Evolutionary conservation across 352 stramenopile genomes (phyloP).

Genomic region (Globisporangium camurandrum): DNA sequence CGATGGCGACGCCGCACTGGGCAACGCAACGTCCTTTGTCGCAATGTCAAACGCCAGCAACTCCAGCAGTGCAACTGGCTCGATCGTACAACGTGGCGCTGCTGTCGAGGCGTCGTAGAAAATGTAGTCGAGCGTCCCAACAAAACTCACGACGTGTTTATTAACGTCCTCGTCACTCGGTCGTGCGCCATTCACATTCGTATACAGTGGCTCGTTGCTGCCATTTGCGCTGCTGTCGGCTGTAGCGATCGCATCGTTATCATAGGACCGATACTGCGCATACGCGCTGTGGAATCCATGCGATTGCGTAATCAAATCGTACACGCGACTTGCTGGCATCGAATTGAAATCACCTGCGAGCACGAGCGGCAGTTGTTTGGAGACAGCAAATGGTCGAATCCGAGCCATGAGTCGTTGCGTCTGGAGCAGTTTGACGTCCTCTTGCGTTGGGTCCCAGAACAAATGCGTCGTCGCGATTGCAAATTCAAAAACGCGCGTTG

Average conservation of each 20-base stretch:
- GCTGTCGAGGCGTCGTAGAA: conserved; percentile 43
- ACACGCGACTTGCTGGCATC: conserved; percentile 66
- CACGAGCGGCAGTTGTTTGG: conserved; percentile 24
- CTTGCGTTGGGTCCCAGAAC: conserved; percentile 78
- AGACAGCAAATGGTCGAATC: conserved; percentile 28
- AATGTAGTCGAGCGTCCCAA: conserved; percentile 79
- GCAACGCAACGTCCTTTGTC: conserved; percentile 49
- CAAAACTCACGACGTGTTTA: conserved; percentile 43
- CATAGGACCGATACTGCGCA: conserved; percentile 27
- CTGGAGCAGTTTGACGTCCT: conserved; percentile 82
- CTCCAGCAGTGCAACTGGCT: conserved; percentile 48
- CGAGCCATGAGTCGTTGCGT: conserved; percentile 39
- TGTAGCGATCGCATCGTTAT: too few species aligned
- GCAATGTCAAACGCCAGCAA: conserved; percentile 60
- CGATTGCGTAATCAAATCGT: conserved; percentile 37
- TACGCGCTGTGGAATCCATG: conserved; percentile 53
- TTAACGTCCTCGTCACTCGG: conserved; percentile 11
- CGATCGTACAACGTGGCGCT: conserved; percentile 9
- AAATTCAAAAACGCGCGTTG: too few species aligned
- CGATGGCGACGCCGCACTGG: conserved; percentile 58
- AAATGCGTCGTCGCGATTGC: conserved; percentile 76
- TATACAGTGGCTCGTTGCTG: conserved; percentile 67
- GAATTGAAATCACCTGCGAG: conserved; percentile 83
- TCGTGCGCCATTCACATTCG: conserved; percentile 59
- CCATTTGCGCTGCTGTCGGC: background rate